Base-by-base conservation (phyloP, 2,329 filamentous ascomycete species). In the Fusarium verticillioides region DNA sequence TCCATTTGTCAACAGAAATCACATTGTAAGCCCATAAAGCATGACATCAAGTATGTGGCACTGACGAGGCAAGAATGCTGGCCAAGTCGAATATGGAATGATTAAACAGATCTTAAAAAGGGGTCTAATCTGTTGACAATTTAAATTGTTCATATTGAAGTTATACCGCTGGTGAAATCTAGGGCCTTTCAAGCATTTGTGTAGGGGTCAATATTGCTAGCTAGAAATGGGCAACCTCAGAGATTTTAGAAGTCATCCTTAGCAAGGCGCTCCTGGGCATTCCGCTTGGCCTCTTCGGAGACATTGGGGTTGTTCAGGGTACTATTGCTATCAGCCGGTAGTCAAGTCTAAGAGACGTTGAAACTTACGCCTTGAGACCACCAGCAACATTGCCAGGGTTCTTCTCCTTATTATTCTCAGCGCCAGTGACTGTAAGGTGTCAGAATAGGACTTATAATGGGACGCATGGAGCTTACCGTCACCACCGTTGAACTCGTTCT, bases 231-330 rank as follows among this genome's bases (percentile, higher is more conserved):
- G 34, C 36, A 44, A 5, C 19, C 40, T 44, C 34, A 16, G 56
- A 12, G 21, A 19, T 63, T 23, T 63, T 68, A 73, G 21, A 65
- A 65, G 13, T 66, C 64, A 68, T 75, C 69, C 39, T 69, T 65
- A 15, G 87, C 78, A 21, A 89, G 83, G 44, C 85, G 83, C 77
- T 88, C 83, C 82, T 88, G 82, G n/a, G 86, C 87, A 11, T 82
- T 83, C 77, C 87, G 72, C 83, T 90, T 90, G 8, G 87, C 87
- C 79, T 89, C 87, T 0, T 87, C 84, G 1, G 87, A 88, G 9
- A 86, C 85, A 7, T 87, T 86, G n/a, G 87, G 87, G 77, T 90
- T 90, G 58, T 87, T 88, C 37, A 88, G 67, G 21, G 88, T 85
- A 11, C 84, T 85, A 18, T 26, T 53, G 15, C 43, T 30, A 23